Percentiles rank a stretch among this genome's conserved stretches.
phyloP scores from a whole-genome alignment of 108 stramenopile species.

The Parmales sp. region DNA sequence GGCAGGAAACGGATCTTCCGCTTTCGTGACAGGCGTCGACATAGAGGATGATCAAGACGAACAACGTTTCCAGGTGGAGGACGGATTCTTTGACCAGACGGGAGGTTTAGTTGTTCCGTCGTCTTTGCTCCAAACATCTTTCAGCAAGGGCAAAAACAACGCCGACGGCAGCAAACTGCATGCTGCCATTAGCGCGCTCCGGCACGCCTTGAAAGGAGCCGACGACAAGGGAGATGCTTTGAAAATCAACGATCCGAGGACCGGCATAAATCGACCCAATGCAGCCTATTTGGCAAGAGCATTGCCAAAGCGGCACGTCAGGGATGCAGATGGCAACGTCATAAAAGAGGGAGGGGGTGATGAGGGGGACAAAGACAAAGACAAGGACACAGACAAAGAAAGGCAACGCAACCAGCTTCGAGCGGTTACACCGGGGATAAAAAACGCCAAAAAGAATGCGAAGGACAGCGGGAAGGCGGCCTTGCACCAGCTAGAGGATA shows the following conservation, averaged over 20 bases:
- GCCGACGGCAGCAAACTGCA: neutral
- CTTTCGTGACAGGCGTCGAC: constrained; percentile 3
- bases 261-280: constrained; percentile 3
- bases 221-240: neutral
- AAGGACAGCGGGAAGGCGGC: constrained; percentile 2
- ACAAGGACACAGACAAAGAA: neutral
- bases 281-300: neutral
- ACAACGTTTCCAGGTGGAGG: neutral
- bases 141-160: neutral
- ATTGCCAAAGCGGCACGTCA: neutral
- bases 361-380: neutral
- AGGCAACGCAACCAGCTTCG: neutral
- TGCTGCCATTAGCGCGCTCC: neutral
- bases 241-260: constrained; percentile 10
- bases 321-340: too few relatives aligned
- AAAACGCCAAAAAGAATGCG: neutral
- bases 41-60: neutral
- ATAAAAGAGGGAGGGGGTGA: neutral
- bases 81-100: neutral
- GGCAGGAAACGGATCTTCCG: neutral
- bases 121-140: neutral
- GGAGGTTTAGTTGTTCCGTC: neutral
- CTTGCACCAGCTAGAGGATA: neutral
- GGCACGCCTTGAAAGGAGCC: neutral
- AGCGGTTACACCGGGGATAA: neutral